Base-by-base conservation (phyloP, 23 red algal genomes). In the Agarophyton chilense region DNA sequence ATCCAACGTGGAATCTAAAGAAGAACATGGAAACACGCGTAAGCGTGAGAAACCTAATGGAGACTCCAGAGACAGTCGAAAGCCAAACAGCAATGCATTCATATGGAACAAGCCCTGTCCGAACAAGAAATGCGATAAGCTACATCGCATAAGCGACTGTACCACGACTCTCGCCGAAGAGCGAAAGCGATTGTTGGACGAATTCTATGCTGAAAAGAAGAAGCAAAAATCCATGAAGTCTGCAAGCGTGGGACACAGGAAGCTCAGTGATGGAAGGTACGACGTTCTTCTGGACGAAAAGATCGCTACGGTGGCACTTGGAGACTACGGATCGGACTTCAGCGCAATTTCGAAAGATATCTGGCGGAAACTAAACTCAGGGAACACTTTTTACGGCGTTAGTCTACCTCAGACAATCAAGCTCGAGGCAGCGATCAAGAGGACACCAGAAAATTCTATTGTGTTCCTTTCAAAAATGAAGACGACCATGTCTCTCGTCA, bases 311-410 rank as follows among this genome's bases (percentile, higher is more conserved):
- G 38, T 74, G 16, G 68, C 68, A 21, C 7, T 74, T 9, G 14
- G 29, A 45, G 68, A 74, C 29, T 74, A 31, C 38, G 68, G 68
- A 8, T n/a, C 68, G n/a, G n/a, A n/a, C n/a, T n/a, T n/a, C n/a
- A n/a, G n/a, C n/a, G n/a, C n/a, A n/a, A n/a, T n/a, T n/a, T n/a
- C n/a, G n/a, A n/a, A n/a, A n/a, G n/a, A n/a, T n/a, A n/a, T n/a
- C n/a, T n/a, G n/a, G n/a, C n/a, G n/a, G n/a, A n/a, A n/a, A n/a
- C n/a, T n/a, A n/a, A n/a, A n/a, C n/a, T n/a, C n/a, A n/a, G n/a
- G n/a, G n/a, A n/a, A n/a, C n/a, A n/a, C n/a, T n/a, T n/a, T n/a
- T n/a, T n/a, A n/a, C n/a, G n/a, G n/a, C n/a, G n/a, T n/a, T n/a
- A n/a, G n/a, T n/a, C n/a, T n/a, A n/a, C n/a, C n/a, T n/a, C n/a